Conservation (phyloP, 306 rosid species). For the Gynostemma pentaphyllum region DNA sequence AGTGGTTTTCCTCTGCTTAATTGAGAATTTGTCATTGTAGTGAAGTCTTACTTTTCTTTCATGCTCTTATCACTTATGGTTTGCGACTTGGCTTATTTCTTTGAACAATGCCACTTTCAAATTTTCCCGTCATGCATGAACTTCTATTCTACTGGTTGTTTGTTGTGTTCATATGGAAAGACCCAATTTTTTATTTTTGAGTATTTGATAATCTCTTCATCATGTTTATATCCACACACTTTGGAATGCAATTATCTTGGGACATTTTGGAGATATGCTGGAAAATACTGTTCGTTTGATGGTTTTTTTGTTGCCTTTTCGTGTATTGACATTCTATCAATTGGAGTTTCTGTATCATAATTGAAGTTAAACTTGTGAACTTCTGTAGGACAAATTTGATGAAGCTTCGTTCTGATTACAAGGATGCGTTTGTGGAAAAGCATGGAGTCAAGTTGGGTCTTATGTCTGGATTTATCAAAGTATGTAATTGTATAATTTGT, state of each 20-base stretch:
- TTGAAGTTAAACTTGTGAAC: background rate
- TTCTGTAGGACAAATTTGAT: constrained; percentile 65
- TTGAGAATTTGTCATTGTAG: background rate
- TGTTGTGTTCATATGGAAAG: background rate
- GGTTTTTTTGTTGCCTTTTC: background rate
- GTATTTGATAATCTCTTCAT: background rate
- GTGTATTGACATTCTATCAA: background rate
- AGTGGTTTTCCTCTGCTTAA: background rate
- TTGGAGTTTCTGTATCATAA: too few relatives aligned
- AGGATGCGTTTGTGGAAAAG: constrained; percentile 79
- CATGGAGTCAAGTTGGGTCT: constrained; percentile 81
- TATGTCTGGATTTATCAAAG: constrained; percentile 78
- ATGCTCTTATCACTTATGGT: background rate
- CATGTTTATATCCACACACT: background rate
- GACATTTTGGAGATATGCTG: background rate
- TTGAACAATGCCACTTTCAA: background rate
- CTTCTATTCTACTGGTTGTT: background rate
- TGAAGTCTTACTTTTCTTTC: background rate
- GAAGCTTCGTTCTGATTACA: constrained; percentile 84
- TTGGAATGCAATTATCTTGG: background rate
- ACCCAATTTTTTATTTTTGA: background rate
- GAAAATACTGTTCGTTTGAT: background rate
- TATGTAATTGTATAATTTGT: constrained; percentile 14
- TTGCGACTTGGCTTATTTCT: background rate
- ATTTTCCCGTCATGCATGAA: background rate